Base-by-base conservation (phyloP, 352 stramenopile genomes). In the Pythium apleroticum region DNA sequence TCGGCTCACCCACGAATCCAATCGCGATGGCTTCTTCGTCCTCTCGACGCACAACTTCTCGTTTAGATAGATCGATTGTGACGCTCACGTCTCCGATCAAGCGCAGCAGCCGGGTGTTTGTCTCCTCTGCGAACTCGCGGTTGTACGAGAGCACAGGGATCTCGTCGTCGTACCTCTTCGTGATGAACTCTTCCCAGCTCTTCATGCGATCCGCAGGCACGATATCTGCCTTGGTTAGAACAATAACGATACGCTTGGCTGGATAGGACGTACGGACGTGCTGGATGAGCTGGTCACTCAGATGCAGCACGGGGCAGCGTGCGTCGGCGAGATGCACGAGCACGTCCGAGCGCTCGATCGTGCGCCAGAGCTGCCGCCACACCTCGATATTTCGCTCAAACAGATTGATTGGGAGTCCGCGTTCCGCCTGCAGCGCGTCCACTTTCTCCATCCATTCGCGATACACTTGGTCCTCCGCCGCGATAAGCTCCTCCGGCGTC, bases 141-240 rank as follows among this genome's bases (percentile, higher is more conserved):
- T 81, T 87, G 72, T 90, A 89, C 15, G 78, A 76, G 33, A 89
- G 60, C 24, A 94, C 95, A 0, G 95, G 76, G 20, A 98, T 86
- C 24, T 94, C 88, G 9, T 95, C 88, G 58, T 91, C 88, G 62
- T 92, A 97, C 3, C 87, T 77, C 12, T 87, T 60, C 50, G 77
- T 63, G 10, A 99, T 76, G 45, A 97, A 94, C 22, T 72, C 89
- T 8, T 98, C 78, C 98, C 98, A 99, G 43, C 95, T 76, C 57
- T 91, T 86, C 6, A 98, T 96, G 20, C 78, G 78, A 7, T 77
- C 72, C 3, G 60, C 52, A n/a, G 63, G 60, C 35, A 99, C 96
- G 20, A 99, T 85, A 73, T 99, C 98, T 45, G 98, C 97, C 76
- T 99, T 99, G 60, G 99, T 99, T n/a, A 99, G 67, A n/a, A 99